Conservation (phyloP, 1,284 basidiomycete genomes). For the Rhodofomes roseus region DNA sequence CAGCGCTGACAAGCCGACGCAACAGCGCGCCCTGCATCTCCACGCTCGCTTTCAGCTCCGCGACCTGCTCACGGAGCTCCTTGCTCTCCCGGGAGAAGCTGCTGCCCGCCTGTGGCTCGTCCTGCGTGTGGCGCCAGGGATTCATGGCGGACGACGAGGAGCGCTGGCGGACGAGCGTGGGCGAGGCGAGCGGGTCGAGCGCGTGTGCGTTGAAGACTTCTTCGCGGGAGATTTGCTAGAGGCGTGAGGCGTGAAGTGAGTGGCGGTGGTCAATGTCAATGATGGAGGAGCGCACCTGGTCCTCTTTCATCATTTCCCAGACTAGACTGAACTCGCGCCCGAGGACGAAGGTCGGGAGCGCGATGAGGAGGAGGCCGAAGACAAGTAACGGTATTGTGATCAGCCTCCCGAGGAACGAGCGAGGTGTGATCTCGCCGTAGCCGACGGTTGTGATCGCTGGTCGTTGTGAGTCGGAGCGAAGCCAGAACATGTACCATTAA, state of each 20-base stretch:
- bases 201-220: slow-evolving; percentile 12
- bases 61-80: slow-evolving; percentile 58
- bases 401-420: slow-evolving; percentile 77
- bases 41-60: slow-evolving; percentile 47
- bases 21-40: slow-evolving; percentile 55
- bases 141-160: slow-evolving; percentile 6
- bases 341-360: slow-evolving; percentile 84
- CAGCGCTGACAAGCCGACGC: slow-evolving; percentile 35
- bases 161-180: slow-evolving; percentile 15
- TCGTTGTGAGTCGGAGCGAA: neutral
- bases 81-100: slow-evolving; percentile 16
- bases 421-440: slow-evolving; percentile 86
- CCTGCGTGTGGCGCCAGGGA: slow-evolving; percentile 19
- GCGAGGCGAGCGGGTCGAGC: slow-evolving; percentile 18
- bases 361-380: slow-evolving; percentile 83
- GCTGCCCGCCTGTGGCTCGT: slow-evolving; percentile 17
- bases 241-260: slow-evolving; percentile 3
- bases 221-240: slow-evolving; percentile 3
- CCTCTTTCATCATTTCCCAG: slow-evolving; percentile 75
- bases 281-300: slow-evolving; percentile 32
- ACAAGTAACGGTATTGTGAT: slow-evolving; percentile 81
- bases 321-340: slow-evolving; percentile 86
- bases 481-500: neutral
- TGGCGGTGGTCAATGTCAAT: neutral
- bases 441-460: slow-evolving; percentile 80